These are phyloP conservation scores for Yarrowia sp. DNA, from an alignment of 805 yeast genomes.

Conservation along the genomic window DNA sequence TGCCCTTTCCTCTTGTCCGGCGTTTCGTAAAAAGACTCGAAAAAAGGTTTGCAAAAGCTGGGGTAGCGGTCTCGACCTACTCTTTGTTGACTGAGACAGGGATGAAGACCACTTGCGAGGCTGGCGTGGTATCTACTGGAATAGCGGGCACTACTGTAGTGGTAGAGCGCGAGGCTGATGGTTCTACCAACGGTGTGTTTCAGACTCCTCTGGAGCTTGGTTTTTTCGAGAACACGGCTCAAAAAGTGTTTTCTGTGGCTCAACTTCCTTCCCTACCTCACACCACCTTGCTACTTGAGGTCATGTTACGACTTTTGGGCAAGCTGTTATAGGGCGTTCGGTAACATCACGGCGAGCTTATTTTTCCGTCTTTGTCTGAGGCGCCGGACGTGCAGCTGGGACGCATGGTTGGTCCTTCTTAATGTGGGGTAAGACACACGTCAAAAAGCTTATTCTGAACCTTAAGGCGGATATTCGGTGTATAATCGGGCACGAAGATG, in stretches of 20 bases:
- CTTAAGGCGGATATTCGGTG: background rate
- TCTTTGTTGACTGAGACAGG: background rate
- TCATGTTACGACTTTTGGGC: background rate
- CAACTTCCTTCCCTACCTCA: background rate
- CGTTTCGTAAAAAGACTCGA: background rate
- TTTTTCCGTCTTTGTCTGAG: background rate
- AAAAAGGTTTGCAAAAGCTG: background rate
- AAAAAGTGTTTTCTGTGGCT: too few species aligned
- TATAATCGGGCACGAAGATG: background rate
- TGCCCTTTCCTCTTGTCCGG: background rate
- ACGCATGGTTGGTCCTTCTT: background rate
- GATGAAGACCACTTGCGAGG: background rate
- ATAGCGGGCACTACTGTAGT: background rate
- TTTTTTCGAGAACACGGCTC: too few species aligned
- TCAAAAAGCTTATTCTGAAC: background rate
- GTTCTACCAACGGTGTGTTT: background rate
- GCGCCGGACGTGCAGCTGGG: background rate
- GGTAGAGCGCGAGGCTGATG: background rate
- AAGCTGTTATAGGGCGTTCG: constrained; percentile 3
- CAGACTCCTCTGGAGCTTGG: background rate
- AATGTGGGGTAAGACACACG: constrained; percentile 1
- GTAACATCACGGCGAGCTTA: constrained; percentile 6
- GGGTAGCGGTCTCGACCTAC: background rate
- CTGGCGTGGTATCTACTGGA: constrained; percentile 9
- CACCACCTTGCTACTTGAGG: background rate